Base-by-base conservation (phyloP, 2,329 filamentous ascomycete species). In the Alternaria triticimaculans region DNA sequence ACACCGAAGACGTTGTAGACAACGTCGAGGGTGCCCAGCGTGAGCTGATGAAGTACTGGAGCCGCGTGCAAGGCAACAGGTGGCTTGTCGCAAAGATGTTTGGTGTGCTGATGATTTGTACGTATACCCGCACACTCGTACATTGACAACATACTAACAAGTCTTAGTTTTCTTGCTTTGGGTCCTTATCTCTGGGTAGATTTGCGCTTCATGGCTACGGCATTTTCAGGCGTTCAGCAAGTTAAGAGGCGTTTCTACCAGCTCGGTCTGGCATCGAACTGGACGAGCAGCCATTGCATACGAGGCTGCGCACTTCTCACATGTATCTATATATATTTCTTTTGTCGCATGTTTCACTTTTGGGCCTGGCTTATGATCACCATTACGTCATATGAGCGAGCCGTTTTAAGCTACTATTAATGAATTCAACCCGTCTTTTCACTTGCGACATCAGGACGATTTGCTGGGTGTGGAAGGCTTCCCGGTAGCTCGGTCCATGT, bases 1-100 rank as follows among this genome's bases (percentile, higher is more conserved):
- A 98, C 80, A 97, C 95, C 2, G 96, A 99, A 76, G 94, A 97
- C 73, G 93, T 99, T 6, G 95, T 99, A 58, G 95, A 98, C 76
- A 99, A 99, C 73, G 95, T 99, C n/a, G 89, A 97, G 76, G 96
- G 96, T 18, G 96, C 96, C 6, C 96, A 99, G 79, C 87, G 94
- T 67, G 95, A 99, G 81, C 80, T 99, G 76, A 88, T 99, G 82
- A 97, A 97, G 80, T 99, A 98, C 82, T 99, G 96, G 95, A 91
- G 89, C 26, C 87, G 94, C 44, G 94, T 98, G 26, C 96, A 93
- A 60, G 93, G 94, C 66, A 99, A 99, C 83, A 87, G 96, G 68
- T 98, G 95, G 96, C 83, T 99, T 68, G 90, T 98, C 72, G 94
- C 94, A 28, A 86, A 85, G 84, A 92, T 92, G 89, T 92, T 92